A percentile compares a stretch with the other conserved stretches of the same genome.
Conservation (phyloP, 2,329 filamentous ascomycete species). For the Magnaporthiopsis rhizophila region DNA sequence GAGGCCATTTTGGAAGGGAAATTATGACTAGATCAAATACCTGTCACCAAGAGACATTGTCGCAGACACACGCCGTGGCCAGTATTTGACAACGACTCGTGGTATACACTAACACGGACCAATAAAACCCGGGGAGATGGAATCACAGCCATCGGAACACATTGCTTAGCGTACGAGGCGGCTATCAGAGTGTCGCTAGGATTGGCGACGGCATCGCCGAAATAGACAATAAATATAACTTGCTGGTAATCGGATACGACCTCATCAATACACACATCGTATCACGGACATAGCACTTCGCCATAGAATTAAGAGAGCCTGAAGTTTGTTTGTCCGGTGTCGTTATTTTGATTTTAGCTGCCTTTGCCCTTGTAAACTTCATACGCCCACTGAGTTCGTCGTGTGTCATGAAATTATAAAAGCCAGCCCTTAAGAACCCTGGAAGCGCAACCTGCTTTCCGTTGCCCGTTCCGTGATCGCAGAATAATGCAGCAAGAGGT, state of each 20-base stretch:
- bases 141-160: no score
- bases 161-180: no score
- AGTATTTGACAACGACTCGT: neutral
- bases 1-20: neutral
- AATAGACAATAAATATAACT: neutral
- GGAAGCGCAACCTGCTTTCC: slow-evolving; percentile 7
- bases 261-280: neutral
- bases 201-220: no score
- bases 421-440: slow-evolving; percentile 5
- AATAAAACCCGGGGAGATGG: no score
- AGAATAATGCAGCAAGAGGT: slow-evolving; percentile 7
- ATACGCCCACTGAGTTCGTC: slow-evolving; percentile 1
- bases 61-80: neutral
- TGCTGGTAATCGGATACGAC: no score
- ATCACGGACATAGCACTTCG: neutral
- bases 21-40: neutral
- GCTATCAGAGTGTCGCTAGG: no score
- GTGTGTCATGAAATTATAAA: slow-evolving; percentile 6
- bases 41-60: neutral
- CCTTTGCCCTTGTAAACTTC: neutral
- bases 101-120: no score
- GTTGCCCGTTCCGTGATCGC: slow-evolving; percentile 6
- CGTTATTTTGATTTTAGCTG: neutral
- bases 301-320: slow-evolving; percentile 20
- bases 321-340: slow-evolving; percentile 13